A percentile compares a stretch with the other conserved stretches of the same genome.
Conservation (phyloP, 306 rosid species). For the Potentilla sterilis region DNA sequence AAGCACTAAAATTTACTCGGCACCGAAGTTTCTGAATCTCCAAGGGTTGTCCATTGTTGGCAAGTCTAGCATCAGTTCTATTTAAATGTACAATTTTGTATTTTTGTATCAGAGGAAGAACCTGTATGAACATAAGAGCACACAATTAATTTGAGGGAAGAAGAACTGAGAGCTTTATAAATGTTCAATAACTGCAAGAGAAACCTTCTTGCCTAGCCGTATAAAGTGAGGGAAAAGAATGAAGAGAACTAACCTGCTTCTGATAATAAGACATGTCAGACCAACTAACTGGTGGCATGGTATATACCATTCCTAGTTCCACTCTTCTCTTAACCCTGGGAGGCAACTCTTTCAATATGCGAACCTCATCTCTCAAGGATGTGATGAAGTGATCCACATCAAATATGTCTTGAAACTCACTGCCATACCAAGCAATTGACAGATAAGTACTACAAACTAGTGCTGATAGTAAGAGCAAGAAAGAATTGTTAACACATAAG, state of each 20-base stretch:
- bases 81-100: conserved; percentile 90
- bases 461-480: conserved; percentile 1
- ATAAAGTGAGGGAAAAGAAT: conserved; percentile 1
- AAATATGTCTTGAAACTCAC: conserved; percentile 93
- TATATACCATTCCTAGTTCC: conserved; percentile 62
- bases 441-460: conserved; percentile 15
- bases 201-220: not conserved
- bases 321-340: conserved; percentile 81
- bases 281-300: conserved; percentile 98
- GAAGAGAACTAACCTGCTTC: conserved; percentile 57
- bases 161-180: not conserved
- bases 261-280: conserved; percentile 87
- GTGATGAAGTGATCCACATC: conserved; percentile 89
- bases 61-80: conserved; percentile 92
- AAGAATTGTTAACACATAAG: not conserved
- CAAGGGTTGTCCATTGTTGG: conserved; percentile 84
- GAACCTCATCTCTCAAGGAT: conserved; percentile 95
- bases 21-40: conserved; percentile 92
- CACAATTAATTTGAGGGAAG: conserved; percentile 1
- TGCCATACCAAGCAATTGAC: conserved; percentile 30
- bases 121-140: conserved; percentile 38
- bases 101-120: conserved; percentile 85
- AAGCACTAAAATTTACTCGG: conserved; percentile 85
- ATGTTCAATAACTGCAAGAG: not conserved
- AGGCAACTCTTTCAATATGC: conserved; percentile 92